Evolutionary conservation across 2,329 filamentous ascomycete genomes (phyloP).

Genomic region (Hirsutella thompsonii): DNA sequence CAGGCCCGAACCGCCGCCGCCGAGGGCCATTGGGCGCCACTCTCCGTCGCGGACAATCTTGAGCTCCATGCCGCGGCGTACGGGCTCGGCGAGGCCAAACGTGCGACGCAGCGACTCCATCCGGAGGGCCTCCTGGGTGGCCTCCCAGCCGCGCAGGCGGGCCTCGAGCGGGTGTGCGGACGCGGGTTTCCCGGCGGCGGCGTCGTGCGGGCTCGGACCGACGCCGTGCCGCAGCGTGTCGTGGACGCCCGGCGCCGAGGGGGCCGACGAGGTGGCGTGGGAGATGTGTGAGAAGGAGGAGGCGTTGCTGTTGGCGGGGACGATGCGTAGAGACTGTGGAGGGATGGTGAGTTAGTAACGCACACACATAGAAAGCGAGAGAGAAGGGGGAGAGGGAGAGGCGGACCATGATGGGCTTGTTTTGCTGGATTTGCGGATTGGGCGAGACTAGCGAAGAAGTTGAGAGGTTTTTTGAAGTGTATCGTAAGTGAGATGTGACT

Average conservation of each 20-base stretch:
- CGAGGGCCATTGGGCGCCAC: constrained; percentile 64
- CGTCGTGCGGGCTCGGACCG: constrained; percentile 43
- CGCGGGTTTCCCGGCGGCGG: constrained; percentile 34
- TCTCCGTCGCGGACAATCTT: constrained; percentile 71
- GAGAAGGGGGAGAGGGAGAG: too few relatives aligned
- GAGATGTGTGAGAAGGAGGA: constrained; percentile 54
- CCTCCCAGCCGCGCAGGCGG: constrained; percentile 79
- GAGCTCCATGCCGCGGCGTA: constrained; percentile 88
- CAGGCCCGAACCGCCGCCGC: constrained; percentile 42
- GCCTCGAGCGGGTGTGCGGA: constrained; percentile 77
- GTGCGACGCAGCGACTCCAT: constrained; percentile 79
- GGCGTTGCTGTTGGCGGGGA: constrained; percentile 56
- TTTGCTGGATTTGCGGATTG: too few relatives aligned
- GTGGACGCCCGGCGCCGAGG: constrained; percentile 85
- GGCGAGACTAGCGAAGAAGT: too few relatives aligned
- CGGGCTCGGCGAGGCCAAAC: constrained; percentile 86
- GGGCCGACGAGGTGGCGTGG: constrained; percentile 56
- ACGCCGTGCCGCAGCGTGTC: constrained; percentile 84
- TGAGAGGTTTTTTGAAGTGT: too few relatives aligned
- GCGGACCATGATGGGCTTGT: too few relatives aligned
- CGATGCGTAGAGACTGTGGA: constrained; percentile 75
- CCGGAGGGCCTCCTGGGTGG: constrained; percentile 75
- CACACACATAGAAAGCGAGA: too few relatives aligned
- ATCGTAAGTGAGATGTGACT: too few relatives aligned
- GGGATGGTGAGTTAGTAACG: too few relatives aligned